These are phyloP conservation scores for Heimioporus sp. DNA, from an alignment of 768 basidiomycete species.

Conservation along the genomic window DNA sequence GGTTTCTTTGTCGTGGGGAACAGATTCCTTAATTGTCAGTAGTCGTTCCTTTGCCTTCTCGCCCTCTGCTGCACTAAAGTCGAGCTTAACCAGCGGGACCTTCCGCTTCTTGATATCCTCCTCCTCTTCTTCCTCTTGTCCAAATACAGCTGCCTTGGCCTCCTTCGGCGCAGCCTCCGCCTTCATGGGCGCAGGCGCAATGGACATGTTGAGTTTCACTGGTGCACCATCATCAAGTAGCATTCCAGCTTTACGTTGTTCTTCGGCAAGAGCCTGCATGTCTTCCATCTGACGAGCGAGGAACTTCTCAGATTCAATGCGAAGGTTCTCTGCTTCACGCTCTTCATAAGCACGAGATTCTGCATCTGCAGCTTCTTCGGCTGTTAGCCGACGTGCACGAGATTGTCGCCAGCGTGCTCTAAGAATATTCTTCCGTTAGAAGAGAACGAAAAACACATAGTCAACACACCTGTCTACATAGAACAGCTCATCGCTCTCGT, in stretches of 20 bases:
- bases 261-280: conserved; percentile 87
- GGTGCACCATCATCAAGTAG: conserved; percentile 90
- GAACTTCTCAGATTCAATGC: conserved; percentile 91
- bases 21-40: conserved; percentile 69
- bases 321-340: conserved; percentile 82
- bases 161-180: conserved; percentile 45
- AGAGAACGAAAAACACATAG: background rate
- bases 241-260: conserved; percentile 88
- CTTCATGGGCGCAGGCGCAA: conserved; percentile 47
- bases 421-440: background rate
- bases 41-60: conserved; percentile 79
- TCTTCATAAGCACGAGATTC: conserved; percentile 81
- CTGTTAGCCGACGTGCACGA: conserved; percentile 63
- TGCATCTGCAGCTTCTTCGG: conserved; percentile 83
- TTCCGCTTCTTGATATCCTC: conserved; percentile 77
- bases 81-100: conserved; percentile 84
- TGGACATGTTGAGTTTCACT: conserved; percentile 79
- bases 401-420: conserved; percentile 86
- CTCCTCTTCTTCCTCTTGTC: conserved; percentile 85
- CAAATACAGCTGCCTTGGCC: conserved; percentile 64
- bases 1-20: conserved; percentile 75
- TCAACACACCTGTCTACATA: conserved; percentile 80
- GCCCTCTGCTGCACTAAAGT: conserved; percentile 81
- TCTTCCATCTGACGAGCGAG: conserved; percentile 93
- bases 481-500: conserved; percentile 90